Evolutionary conservation across 371 early-diverging fungal species (phyloP).

Genomic region (Mortierella sp.): DNA sequence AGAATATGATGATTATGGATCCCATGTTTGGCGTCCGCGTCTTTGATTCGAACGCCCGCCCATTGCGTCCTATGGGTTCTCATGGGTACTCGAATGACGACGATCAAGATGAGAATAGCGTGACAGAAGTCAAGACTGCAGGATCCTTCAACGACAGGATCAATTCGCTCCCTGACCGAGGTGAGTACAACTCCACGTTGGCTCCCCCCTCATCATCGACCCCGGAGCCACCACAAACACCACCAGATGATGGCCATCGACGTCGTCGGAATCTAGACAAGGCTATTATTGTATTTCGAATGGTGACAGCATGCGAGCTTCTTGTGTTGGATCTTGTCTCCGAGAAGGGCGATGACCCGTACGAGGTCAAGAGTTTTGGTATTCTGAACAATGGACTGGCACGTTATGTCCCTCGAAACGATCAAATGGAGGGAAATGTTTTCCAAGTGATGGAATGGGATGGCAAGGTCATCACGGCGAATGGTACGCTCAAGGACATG

Average conservation of each 20-base stretch:
- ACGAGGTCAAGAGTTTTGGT: constrained; percentile 38
- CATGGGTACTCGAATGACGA: neutral
- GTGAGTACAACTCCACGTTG: neutral
- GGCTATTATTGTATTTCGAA: constrained; percentile 31
- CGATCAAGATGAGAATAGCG: neutral
- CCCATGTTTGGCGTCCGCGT: constrained; percentile 21
- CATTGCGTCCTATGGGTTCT: constrained; percentile 6
- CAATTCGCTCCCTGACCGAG: neutral
- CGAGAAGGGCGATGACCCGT: constrained; percentile 31
- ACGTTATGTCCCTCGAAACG: constrained; percentile 35
- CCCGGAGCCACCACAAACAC: neutral
- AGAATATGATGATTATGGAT: constrained; percentile 57
- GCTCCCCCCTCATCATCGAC: neutral
- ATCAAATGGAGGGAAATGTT: constrained; percentile 39
- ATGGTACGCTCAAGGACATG: constrained; percentile 11
- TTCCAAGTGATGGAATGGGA: constrained; percentile 50
- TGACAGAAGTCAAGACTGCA: neutral
- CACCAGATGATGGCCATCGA: neutral
- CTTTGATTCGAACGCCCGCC: constrained; percentile 27
- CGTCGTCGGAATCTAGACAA: neutral
- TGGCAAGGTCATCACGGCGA: constrained; percentile 21
- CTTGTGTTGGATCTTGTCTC: constrained; percentile 41
- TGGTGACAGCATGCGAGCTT: constrained; percentile 37
- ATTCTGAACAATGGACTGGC: constrained; percentile 39
- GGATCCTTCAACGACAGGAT: constrained; percentile 13